Percentiles rank a stretch among this genome's conserved stretches.
These are phyloP conservation scores for Phytopythium montanum DNA, from an alignment of 352 stramenopile genomes.

Conservation along the genomic window DNA sequence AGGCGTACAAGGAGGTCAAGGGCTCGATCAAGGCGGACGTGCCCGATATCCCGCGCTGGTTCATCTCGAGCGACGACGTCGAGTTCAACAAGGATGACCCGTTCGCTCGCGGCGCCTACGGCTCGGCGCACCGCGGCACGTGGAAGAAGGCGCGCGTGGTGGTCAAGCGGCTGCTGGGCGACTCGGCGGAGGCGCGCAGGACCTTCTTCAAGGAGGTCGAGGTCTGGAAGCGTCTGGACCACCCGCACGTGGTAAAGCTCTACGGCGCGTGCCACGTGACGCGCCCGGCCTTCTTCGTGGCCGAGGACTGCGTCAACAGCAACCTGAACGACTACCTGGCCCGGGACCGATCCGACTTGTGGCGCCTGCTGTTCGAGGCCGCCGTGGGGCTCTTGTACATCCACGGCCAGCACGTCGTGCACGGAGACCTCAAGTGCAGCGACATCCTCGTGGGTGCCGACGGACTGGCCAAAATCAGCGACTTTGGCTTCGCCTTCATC, in stretches of 20 bases:
- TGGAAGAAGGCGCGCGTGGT: constrained; percentile 24
- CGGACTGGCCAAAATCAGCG: constrained; percentile 13
- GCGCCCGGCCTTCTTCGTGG: constrained; percentile 29
- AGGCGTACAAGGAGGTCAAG: constrained; percentile 12
- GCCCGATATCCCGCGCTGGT: constrained; percentile 16
- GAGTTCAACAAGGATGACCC: background rate
- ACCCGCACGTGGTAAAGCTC: constrained; percentile 24
- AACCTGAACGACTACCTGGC: constrained; percentile 23
- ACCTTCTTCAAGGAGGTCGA: constrained; percentile 26
- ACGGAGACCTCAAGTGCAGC: constrained; percentile 19
- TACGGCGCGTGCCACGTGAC: constrained; percentile 51
- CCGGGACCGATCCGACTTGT: constrained; percentile 9
- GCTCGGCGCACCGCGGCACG: constrained; percentile 14
- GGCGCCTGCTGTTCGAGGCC: constrained; percentile 9
- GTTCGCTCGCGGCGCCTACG: constrained; percentile 11
- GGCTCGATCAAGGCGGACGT: constrained; percentile 9
- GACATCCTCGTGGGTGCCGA: constrained; percentile 15
- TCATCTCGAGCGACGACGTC: constrained; percentile 17
- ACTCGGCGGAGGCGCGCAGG: background rate
- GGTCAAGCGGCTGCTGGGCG: constrained; percentile 25
- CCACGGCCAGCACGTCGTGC: constrained; percentile 13
- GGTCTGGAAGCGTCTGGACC: constrained; percentile 25
- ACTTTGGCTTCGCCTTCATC: constrained; percentile 17
- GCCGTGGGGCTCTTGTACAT: constrained; percentile 6
- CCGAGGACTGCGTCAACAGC: constrained; percentile 23